Percentiles rank a stretch among this genome's conserved stretches.
phyloP scores from a whole-genome alignment of 78 protist genomes.

The Bigelowiella natans region DNA sequence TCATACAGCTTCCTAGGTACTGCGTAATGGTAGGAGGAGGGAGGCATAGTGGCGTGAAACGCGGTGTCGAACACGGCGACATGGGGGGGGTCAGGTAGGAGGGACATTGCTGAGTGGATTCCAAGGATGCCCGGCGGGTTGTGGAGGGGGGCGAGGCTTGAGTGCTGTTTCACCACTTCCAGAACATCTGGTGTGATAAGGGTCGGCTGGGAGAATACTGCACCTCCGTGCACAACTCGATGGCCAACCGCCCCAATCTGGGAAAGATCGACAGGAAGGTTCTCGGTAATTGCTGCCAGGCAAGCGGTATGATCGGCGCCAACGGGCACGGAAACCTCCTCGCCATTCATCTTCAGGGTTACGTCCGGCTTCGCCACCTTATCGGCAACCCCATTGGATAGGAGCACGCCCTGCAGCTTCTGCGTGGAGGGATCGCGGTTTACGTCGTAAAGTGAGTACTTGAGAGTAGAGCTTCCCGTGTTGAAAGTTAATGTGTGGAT shows the following conservation, averaged over 20 bases:
- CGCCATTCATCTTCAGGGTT: too few relatives aligned
- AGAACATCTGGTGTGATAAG: background rate
- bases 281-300: too few relatives aligned
- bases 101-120: background rate
- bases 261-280: too few relatives aligned
- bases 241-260: slow-evolving; percentile 18
- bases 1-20: background rate
- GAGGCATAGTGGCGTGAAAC: slow-evolving; percentile 27
- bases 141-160: slow-evolving; percentile 34
- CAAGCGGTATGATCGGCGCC: too few relatives aligned
- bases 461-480: too few relatives aligned
- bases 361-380: too few relatives aligned
- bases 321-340: too few relatives aligned
- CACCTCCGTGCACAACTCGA: slow-evolving; percentile 36
- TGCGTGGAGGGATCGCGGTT: too few relatives aligned
- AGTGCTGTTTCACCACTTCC: background rate
- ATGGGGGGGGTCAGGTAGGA: background rate
- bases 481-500: too few relatives aligned
- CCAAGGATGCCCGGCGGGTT: slow-evolving; percentile 24
- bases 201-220: background rate
- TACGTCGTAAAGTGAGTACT: too few relatives aligned
- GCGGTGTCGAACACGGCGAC: slow-evolving; percentile 38
- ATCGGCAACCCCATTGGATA: too few relatives aligned
- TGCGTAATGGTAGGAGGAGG: slow-evolving; percentile 2
- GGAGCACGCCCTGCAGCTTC: too few relatives aligned